A percentile compares a stretch with the other conserved stretches of the same genome.
Evolutionary conservation across 1,139 yeast genomes (phyloP).

Genomic region (Nakaseomyces nivariensis): DNA sequence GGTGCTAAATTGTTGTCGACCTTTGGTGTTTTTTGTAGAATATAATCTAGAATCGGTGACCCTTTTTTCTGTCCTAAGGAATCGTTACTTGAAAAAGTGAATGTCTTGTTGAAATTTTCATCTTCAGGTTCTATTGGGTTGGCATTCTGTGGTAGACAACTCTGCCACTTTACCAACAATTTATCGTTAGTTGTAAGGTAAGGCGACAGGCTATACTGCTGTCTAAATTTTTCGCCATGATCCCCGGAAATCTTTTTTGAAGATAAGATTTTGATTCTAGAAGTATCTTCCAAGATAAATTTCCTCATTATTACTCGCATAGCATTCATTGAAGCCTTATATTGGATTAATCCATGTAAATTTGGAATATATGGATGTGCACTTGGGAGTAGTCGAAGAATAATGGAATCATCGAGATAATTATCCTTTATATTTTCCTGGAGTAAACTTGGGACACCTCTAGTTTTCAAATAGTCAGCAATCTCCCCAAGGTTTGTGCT

Average conservation of each 20-base stretch:
- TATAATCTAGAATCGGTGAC: slow-evolving; percentile 11
- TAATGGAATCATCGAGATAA: slow-evolving; percentile 41
- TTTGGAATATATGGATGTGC: slow-evolving; percentile 51
- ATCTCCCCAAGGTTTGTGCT: slow-evolving; percentile 53
- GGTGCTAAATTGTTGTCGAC: slow-evolving; percentile 2
- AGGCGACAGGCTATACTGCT: slow-evolving; percentile 16
- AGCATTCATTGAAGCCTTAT: slow-evolving; percentile 41
- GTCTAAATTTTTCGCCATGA: slow-evolving; percentile 7
- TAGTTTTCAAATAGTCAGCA: slow-evolving; percentile 39
- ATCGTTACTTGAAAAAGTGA: slow-evolving; percentile 3
- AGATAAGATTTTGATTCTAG: slow-evolving; percentile 2
- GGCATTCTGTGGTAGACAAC: slow-evolving; percentile 35
- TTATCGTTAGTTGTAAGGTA: slow-evolving; percentile 37
- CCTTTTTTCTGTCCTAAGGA: neutral
- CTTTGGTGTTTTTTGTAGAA: slow-evolving; percentile 8
- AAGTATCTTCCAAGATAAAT: slow-evolving; percentile 36
- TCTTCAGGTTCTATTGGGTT: slow-evolving; percentile 19
- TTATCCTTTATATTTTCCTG: slow-evolving; percentile 41
- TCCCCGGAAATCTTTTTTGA: neutral
- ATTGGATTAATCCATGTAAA: slow-evolving; percentile 50
- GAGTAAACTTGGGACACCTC: slow-evolving; percentile 49
- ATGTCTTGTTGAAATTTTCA: slow-evolving; percentile 32
- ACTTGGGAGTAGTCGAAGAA: slow-evolving; percentile 56
- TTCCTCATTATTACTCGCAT: slow-evolving; percentile 46
- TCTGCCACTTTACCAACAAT: slow-evolving; percentile 51